phyloP scores from a whole-genome alignment of 495 filamentous ascomycete genomes.

The Podospora pseudopauciseta region DNA sequence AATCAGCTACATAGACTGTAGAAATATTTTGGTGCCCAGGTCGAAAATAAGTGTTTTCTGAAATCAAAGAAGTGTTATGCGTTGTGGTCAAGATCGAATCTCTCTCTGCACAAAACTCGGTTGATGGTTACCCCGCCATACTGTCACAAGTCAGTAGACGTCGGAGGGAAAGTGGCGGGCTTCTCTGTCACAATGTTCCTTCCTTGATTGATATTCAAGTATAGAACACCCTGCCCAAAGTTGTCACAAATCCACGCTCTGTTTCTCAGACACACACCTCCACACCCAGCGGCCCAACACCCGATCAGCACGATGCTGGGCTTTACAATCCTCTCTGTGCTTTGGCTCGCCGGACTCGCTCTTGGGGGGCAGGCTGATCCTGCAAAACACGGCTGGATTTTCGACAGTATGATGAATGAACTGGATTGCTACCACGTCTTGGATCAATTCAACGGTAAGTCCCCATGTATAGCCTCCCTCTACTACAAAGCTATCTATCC shows the following conservation, averaged over 20 bases:
- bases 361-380: background rate
- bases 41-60: background rate
- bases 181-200: background rate
- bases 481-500: too few relatives aligned
- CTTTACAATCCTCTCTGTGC: background rate
- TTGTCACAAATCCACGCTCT: background rate
- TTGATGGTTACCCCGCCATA: background rate
- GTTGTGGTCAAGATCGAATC: background rate
- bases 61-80: background rate
- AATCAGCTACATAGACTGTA: background rate
- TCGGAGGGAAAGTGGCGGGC: background rate
- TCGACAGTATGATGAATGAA: background rate
- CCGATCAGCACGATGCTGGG: background rate
- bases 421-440: background rate
- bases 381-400: background rate
- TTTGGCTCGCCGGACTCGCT: background rate
- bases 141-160: background rate
- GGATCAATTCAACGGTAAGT: background rate
- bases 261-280: background rate
- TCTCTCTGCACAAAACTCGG: too few relatives aligned
- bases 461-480: background rate
- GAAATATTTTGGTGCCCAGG: background rate
- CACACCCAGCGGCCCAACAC: background rate
- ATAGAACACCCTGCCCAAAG: background rate
- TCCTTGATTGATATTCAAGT: background rate